Base-by-base conservation (phyloP, 495 filamentous ascomycete genomes). In the Hypoxylon fuscum region DNA sequence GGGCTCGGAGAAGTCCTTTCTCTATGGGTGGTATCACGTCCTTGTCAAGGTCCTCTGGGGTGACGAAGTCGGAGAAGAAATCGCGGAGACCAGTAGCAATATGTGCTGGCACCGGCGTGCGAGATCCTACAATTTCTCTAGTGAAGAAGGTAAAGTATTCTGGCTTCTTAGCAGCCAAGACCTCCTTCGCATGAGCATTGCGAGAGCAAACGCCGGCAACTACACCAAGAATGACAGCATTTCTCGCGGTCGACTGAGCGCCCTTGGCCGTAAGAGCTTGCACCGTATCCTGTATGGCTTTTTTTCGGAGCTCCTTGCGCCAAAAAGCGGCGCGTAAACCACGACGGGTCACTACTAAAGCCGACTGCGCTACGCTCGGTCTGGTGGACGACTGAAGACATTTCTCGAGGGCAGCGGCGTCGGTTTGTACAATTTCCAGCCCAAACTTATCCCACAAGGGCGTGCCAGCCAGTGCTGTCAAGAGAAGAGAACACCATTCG, bases 121-220 rank as follows among this genome's bases (percentile, higher is more conserved):
- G 84, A 5, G 95, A 96, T 29, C 89, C 88, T 47, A 97, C 74
- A 32, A 98, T 81, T 64, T 98, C 93, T 56, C 93, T 88, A 9
- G 84, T 78, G 65, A 94, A 97, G 73, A 94, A 98, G 9, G 84
- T 70, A 64, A 90, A 85, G 63, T 92, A 89, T 18, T 87, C 75
- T 57, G 83, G 80, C 77, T 93, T 96, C 20, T 82, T 75, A 27
- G 79, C 77, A 35, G 83, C 79, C 12, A 98, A 61, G 12, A 86
- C 69, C 5, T 81, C 72, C 54, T 85, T 88, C 32, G 79, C 78
- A 34, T 76, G 73, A 2, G 80, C 72, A 14, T 90, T 79, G 45
- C 94, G 87, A 17, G 87, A 85, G 70, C 88, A 91, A 7, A 97
- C 94, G 1, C 93, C 92, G 34, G 91, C 89, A 50, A 98, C 84